Evolutionary conservation across 768 basidiomycete species (phyloP).

Genomic region (Dendrothele bispora): DNA sequence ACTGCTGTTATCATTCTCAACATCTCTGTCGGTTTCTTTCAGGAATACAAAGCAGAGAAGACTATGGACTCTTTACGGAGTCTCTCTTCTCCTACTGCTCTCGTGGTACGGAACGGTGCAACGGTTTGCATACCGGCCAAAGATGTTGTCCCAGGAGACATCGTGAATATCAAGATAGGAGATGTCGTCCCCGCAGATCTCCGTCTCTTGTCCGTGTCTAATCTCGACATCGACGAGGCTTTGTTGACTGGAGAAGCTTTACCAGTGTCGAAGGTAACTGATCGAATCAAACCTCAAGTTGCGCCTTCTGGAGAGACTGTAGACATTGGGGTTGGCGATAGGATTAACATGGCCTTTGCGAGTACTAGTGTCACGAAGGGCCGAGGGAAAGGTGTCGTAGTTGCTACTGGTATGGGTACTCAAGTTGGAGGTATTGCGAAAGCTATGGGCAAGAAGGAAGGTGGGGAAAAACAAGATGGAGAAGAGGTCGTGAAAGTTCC

Average conservation of each 20-base stretch:
- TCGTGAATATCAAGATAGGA: constrained; percentile 50
- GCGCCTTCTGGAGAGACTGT: background rate
- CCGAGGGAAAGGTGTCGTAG: constrained; percentile 46
- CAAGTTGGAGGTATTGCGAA: constrained; percentile 44
- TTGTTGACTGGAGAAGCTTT: constrained; percentile 43
- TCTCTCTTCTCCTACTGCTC: constrained; percentile 46
- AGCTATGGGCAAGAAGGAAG: constrained; percentile 28
- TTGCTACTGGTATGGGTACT: constrained; percentile 52
- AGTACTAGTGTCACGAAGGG: constrained; percentile 48
- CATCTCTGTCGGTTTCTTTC: constrained; percentile 41
- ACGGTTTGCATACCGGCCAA: constrained; percentile 35
- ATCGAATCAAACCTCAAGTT: background rate
- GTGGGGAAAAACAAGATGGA: background rate
- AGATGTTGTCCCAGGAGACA: constrained; percentile 54
- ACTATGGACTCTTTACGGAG: constrained; percentile 51
- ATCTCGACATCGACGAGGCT: constrained; percentile 46
- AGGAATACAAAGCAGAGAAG: constrained; percentile 49
- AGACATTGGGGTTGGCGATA: constrained; percentile 31
- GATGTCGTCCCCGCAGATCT: constrained; percentile 60
- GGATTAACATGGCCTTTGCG: constrained; percentile 42
- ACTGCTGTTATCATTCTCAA: constrained; percentile 45
- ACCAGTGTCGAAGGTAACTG: constrained; percentile 25
- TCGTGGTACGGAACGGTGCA: background rate
- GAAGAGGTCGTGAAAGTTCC: background rate
- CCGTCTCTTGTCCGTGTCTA: constrained; percentile 45